A percentile compares a stretch with the other conserved stretches of the same genome.
Evolutionary conservation across 192 early-diverging fungal genomes (phyloP).

Genomic region (Gaertneriomyces semiglobifer): DNA sequence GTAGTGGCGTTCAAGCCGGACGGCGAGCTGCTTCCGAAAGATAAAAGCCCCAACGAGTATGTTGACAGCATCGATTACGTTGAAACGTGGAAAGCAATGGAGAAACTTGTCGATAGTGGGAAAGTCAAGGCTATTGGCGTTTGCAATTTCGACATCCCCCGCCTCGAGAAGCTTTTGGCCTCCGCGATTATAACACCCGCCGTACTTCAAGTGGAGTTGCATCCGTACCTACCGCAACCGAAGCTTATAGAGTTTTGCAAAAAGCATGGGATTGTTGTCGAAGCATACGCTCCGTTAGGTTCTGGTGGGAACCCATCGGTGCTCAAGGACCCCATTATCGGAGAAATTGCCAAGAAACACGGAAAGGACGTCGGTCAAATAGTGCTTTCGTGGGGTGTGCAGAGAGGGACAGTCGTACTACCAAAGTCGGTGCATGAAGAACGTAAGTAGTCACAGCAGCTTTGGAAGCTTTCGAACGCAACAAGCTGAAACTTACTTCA

Average conservation of each 20-base stretch:
- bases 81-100: conserved; percentile 81
- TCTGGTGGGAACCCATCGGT: conserved; percentile 24
- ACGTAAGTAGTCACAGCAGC: conserved; percentile 22
- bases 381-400: conserved; percentile 68
- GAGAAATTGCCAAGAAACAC: conserved; percentile 67
- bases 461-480: too few species aligned
- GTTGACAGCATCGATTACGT: conserved; percentile 56
- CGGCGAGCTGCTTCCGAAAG: conserved; percentile 7
- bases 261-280: conserved; percentile 65
- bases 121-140: conserved; percentile 81
- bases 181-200: conserved; percentile 69
- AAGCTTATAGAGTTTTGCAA: conserved; percentile 73
- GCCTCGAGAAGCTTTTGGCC: conserved; percentile 63
- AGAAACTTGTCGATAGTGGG: conserved; percentile 65
- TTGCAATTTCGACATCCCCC: conserved; percentile 62
- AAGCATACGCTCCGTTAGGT: conserved; percentile 84
- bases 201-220: conserved; percentile 83
- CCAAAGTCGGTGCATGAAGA: conserved; percentile 71
- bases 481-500: too few species aligned
- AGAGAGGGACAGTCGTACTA: conserved; percentile 73
- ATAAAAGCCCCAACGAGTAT: conserved; percentile 20
- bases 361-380: conserved; percentile 67
- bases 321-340: conserved; percentile 39
- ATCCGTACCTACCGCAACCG: conserved; percentile 68
- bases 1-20: conserved; percentile 45